Evolutionary conservation across 768 basidiomycete species (phyloP), one percentile per base, ranked within the genome.

Genomic region (Tremella mesenterica): DNA sequence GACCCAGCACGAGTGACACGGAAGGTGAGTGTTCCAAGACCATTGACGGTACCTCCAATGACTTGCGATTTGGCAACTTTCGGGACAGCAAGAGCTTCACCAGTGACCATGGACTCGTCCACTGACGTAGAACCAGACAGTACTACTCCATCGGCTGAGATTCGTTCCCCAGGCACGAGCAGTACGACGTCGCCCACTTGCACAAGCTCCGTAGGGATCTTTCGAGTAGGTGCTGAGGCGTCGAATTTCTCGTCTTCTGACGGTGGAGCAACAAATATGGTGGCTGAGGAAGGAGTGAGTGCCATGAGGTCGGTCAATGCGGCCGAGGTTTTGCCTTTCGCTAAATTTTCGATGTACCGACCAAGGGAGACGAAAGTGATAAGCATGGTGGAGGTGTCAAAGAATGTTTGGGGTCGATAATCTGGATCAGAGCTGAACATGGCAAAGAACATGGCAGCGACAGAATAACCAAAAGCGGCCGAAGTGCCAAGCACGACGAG

Each of bases 311-410:
- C 92, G 3, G 91, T 95, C 26, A 99, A 80, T 1, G 95, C 95
- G 1, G 91, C 91, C 38, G 89, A 91, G 1, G 95, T 97, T 75
- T 87, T 88, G 27, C 95, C 93, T 74, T 97, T 97, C 44, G 95
- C 95, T 52, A 84, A 81, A 75, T 97, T 97, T 76, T 97, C 95
- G 45, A 97, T 80, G 75, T 85, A 95, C 23, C 95, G 83, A 4
- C 95, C 95, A 13, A 97, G 81, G 2, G 89, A 92, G 64, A 97
- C 86, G 72, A 99, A 97, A 76, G 85, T 87, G 79, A 99, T 85
- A 57, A 99, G 77, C 95, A 96, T 97, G 18, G 95, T 95, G 67
- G 89, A 95, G 1, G 95, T 97, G 75, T 99, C 95, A 76, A 97
- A 97, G 75, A 97, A 97, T 41, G 90, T 80, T 70, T 85, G 81